Evolutionary conservation across 2,329 filamentous ascomycete genomes (phyloP).

Genomic region (Neonectria neomacrospora): DNA sequence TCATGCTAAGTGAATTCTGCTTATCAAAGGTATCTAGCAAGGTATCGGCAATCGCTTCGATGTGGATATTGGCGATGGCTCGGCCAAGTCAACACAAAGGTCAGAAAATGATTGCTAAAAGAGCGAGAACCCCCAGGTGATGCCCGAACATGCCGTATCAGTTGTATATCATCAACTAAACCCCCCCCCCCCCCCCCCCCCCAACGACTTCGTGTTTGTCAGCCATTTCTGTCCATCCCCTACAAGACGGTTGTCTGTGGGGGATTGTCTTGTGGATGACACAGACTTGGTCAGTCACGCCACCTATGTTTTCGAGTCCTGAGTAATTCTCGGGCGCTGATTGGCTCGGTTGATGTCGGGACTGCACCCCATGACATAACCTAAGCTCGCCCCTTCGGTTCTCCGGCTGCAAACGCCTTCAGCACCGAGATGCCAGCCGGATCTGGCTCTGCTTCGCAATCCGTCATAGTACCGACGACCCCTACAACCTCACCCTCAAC

Average conservation of each 20-base stretch:
- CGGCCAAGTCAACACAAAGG: neutral
- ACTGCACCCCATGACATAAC: conserved; percentile 40
- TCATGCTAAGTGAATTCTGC: neutral
- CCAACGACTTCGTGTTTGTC: neutral
- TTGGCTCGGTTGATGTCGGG: conserved; percentile 53
- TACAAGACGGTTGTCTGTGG: neutral
- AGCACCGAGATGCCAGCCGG: conserved; percentile 42
- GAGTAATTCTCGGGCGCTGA: conserved; percentile 49
- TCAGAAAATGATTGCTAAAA: neutral
- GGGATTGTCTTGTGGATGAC: neutral
- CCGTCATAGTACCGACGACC: conserved; percentile 20
- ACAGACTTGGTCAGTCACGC: conserved; percentile 16
- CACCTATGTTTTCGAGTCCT: conserved; percentile 35
- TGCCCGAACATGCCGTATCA: neutral
- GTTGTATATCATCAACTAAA: neutral
- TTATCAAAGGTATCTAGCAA: neutral
- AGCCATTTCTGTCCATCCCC: no score
- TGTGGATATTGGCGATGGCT: neutral
- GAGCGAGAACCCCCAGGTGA: neutral
- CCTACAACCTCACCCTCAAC: conserved; percentile 23
- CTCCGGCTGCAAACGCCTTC: conserved; percentile 47
- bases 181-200: no score
- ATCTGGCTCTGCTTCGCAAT: conserved; percentile 38
- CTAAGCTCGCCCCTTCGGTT: conserved; percentile 34
- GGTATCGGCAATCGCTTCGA: neutral